Base-by-base conservation (phyloP, 2,329 filamentous ascomycete genomes). In the Fusarium domesticum region DNA sequence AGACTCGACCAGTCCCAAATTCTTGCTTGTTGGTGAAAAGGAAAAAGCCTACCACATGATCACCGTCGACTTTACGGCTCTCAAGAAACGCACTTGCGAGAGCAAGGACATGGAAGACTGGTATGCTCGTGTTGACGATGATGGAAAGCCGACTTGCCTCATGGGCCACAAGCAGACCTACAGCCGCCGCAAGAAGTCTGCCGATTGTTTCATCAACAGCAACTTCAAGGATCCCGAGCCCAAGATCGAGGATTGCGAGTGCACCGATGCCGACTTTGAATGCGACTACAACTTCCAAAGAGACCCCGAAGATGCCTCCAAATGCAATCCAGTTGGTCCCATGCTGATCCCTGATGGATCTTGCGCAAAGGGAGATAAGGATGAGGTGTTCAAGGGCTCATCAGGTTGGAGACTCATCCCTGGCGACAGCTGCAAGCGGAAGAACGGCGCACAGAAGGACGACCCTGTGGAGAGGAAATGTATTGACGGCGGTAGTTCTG, bases 91-190 rank as follows among this genome's bases (percentile, higher is more conserved):
- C 23, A 87, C 87, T 47, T 98, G 95, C 69, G 78, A 76, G 41
- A 77, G 85, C 31, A 74, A 80, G 28, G 89, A 95, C 57, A 85
- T 96, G 68, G 90, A 96, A 62, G 78, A 85, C 41, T 98, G 93
- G 93, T 81, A 82, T 53, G 93, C 93, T 18, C 83, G 91, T 14
- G 77, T 87, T 30, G 85, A 95, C 61, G 79, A 86, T 20, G 79
- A 96, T 17, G 86, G 86, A 23, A 79, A 95, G 39, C 79, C 91
- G 3, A 88, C 84, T 39, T 98, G 93, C 65, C 74, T 98, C 54
- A 97, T 98, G 92, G 93, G 93, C 16, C 91, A 96, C 64, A 95
- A 85, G 60, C 92, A 97, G 64, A 89, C 80, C 50, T 98, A 87
- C 68, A 78, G 75, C 42, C 83, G 93, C 52, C 84, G 93, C 57